Base-by-base conservation (phyloP, 371 early-diverging fungal genomes). In the Mortierella sp. region DNA sequence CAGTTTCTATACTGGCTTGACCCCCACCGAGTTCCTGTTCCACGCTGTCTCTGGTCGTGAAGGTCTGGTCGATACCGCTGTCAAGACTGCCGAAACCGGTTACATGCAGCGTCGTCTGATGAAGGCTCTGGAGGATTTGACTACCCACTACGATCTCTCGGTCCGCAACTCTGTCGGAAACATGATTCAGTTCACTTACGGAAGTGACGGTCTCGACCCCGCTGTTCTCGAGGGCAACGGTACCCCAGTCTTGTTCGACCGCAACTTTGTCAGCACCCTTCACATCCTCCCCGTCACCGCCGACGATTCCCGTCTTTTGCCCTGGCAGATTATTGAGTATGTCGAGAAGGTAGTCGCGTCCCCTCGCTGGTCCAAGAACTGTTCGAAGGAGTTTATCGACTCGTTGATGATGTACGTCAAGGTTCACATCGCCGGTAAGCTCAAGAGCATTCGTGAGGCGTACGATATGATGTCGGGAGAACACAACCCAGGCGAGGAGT, bases 31-130 rank as follows among this genome's bases (percentile, higher is more conserved):
- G 88, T 99, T 99, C 88, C 93, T 99, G 77, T 99, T 99, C 94
- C 99, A 99, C 92, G 99, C 99, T 77, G 97, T 99, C 29, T 97
- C 98, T 75, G 99, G 99, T 88, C 97, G 99, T 91, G 99, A 99
- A 95, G 99, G 99, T 90, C 91, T 99, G 79, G 99, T 99, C 74
- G 99, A 99, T 91, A 99, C 99, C 7, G 99, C 99, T 75, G 99
- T 99, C 88, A 96, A 97, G 87, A 99, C 99, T 48, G 99, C 99
- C 44, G 99, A 99, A 91, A 99, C 99, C 1, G 99, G 99, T 80
- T 99, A 99, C 87, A 99, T 99, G 98, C 99, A 98, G 90, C 93
- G 99, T 77, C 96, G 99, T 89, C 90, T 99, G 77, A 98, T 99
- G 97, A 99, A 99, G 93, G 99, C 99, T 0, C 92, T 99, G 76